A percentile compares a stretch with the other conserved stretches of the same genome.
Evolutionary conservation across 2,329 filamentous ascomycete genomes (phyloP).

Genomic region (Pseudogymnoascus sp.): DNA sequence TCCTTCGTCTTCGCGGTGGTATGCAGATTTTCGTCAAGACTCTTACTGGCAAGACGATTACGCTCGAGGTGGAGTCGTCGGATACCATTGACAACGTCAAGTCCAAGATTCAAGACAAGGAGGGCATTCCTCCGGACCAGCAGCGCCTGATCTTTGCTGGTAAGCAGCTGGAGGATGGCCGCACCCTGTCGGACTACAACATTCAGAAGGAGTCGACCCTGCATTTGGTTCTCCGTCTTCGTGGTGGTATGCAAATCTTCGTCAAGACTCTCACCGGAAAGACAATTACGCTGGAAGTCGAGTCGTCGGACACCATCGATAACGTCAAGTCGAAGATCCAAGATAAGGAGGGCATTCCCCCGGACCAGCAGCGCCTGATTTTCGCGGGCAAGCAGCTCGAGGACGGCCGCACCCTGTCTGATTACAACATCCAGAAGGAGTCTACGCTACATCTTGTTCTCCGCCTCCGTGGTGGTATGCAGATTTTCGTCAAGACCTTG

Average conservation of each 20-base stretch:
- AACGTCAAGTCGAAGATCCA: constrained; percentile 67
- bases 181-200: constrained; percentile 80
- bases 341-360: constrained; percentile 64
- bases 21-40: constrained; percentile 72
- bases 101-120: constrained; percentile 64
- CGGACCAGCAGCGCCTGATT: constrained; percentile 62
- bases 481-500: constrained; percentile 64
- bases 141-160: constrained; percentile 64
- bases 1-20: constrained; percentile 73
- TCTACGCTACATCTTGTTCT: constrained; percentile 64
- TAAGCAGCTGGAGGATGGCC: constrained; percentile 67
- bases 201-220: constrained; percentile 74
- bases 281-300: constrained; percentile 63
- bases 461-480: constrained; percentile 66
- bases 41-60: constrained; percentile 62
- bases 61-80: constrained; percentile 58
- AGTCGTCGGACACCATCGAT: constrained; percentile 61
- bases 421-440: constrained; percentile 83
- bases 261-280: constrained; percentile 65
- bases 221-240: constrained; percentile 62
- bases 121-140: constrained; percentile 63
- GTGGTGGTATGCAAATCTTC: constrained; percentile 68
- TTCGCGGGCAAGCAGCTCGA: constrained; percentile 66
- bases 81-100: constrained; percentile 67
- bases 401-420: constrained; percentile 67